Base-by-base conservation (phyloP, 768 basidiomycete genomes). In the Paxillus ammoniavirescens region DNA sequence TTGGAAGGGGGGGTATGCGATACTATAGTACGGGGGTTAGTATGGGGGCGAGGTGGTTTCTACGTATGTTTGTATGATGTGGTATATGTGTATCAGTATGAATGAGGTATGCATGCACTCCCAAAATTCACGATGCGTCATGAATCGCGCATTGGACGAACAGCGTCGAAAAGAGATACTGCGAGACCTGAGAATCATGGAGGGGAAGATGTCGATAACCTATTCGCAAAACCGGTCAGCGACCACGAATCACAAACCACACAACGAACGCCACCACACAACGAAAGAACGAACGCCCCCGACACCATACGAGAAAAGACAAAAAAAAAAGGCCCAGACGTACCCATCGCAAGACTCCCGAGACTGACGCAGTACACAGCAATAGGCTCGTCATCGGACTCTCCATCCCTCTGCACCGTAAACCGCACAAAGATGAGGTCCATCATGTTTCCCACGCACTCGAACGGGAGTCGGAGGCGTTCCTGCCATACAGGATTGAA, bases 401-500 rank as follows among this genome's bases (percentile, higher is more conserved):
- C 72, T 13, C 79, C 82, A 41, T 86, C 83, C 64, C 89, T 83
- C 58, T 82, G 76, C 15, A 98, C 83, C 26, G 82, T 79, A 56
- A 98, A 86, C 50, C 84, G 77, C 28, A 97, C 81, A 68, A 98
- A 98, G 31, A 92, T 81, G 26, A 98, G 76, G 30, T 94, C 91
- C 54, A 73, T 74, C 88, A 95, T 91, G 54, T 78, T 80, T 0
- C 87, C 83, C 28, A 87, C 77, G 60, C 86, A 85, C 47, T 84
- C 82, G 62, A 94, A 94, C n/a, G 86, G 84, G 18, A 95, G 68
- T 17, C 72, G 69, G 23, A 94, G 70, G 37, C 67, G 66, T 61
- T 93, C 83, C 57, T 91, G 79, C 91, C 94, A 98, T 2, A 68
- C 72, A 0, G 96, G 96, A 68, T 97, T 97, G 75, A 96, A 94